A percentile compares a stretch with the other conserved stretches of the same genome.
These are phyloP conservation scores for Inosperma sp. DNA, from an alignment of 768 basidiomycete species.

Conservation along the genomic window DNA sequence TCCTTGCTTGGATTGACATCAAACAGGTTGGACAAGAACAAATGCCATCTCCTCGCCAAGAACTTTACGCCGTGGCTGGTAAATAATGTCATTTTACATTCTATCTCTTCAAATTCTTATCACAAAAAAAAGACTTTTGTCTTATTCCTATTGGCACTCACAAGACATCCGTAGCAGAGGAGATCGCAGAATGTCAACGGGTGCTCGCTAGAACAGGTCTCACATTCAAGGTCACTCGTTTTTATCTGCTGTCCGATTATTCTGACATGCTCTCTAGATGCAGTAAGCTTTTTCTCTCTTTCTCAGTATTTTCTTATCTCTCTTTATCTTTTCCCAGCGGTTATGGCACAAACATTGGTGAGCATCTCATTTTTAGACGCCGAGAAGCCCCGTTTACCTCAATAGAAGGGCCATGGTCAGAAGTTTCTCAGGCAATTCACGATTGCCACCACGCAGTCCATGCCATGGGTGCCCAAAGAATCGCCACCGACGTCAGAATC, in stretches of 20 bases:
- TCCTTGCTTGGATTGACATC: conserved; percentile 41
- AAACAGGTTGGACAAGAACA: conserved; percentile 5
- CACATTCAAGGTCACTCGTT: conserved; percentile 58
- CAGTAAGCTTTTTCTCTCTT: conserved; percentile 45
- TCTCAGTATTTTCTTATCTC: not conserved
- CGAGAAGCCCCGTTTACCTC: not conserved
- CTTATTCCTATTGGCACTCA: conserved; percentile 81
- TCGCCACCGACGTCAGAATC: conserved; percentile 92
- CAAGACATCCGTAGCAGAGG: conserved; percentile 71
- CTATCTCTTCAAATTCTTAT: not conserved
- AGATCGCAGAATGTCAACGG: conserved; percentile 77
- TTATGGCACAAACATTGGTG: conserved; percentile 88
- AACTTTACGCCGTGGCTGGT: conserved; percentile 81
- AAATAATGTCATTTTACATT: conserved; percentile 7
- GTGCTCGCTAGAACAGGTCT: conserved; percentile 82
- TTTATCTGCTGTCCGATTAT: not conserved
- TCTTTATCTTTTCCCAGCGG: conserved; percentile 45
- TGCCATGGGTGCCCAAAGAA: conserved; percentile 62
- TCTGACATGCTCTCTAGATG: conserved; percentile 42
- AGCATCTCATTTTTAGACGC: conserved; percentile 10
- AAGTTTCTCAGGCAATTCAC: conserved; percentile 82
- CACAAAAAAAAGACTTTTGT: conserved; percentile 63
- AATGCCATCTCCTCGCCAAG: conserved; percentile 24
- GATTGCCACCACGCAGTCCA: conserved; percentile 89
- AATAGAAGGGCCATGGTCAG: conserved; percentile 79